Evolutionary conservation across 2,329 filamentous ascomycete species (phyloP), one percentile per base, ranked within the genome.

Genomic region (Pestalotiopsis sp.): DNA sequence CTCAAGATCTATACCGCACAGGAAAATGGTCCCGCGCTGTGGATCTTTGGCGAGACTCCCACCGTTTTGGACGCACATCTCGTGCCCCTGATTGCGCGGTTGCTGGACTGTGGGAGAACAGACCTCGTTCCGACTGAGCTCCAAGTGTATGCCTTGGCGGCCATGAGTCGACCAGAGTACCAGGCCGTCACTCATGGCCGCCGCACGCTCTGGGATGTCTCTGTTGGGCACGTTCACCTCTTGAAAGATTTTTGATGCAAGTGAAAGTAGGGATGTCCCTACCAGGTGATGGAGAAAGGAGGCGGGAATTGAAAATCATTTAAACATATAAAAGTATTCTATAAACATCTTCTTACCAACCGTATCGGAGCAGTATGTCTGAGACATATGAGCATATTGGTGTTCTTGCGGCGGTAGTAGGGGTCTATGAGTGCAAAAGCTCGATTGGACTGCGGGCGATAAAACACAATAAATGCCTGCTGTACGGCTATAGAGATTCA

Each of bases 1-100:
- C 6, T 57, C 12, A 23, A 41, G 5, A 36, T 52, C n/a, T 11
- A 66, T 4, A 58, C 45, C 36, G 20, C 49, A 11, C 13, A 6
- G 12, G 39, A 63, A 12, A 39, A 39, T 6, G 57, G 25, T 45
- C 5, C 17, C 5, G 14, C 59, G 12, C 7, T 11, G 11, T 69
- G 67, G 67, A 52, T 66, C 20, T 63, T 69, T 49, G 64, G 64
- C 17, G 58, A 61, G 9, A 59, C 41, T 2, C 14, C 27, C 2
- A 69, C 67, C 1, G 12, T 69, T 23, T 64, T 69, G n/a, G 67
- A 69, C 49, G 67, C 64, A 14, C 67, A 69, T 57, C 4, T 66
- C 38, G 36, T 69, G 14, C 64, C 67, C 31, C 66, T 69, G 14
- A n/a, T 69, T 38, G 27, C 67, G 1, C 67, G 67, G 2, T 3